A percentile compares a stretch with the other conserved stretches of the same genome.
These are phyloP conservation scores for Lippia alba DNA, from an alignment of 305 asterid species.

Conservation along the genomic window DNA sequence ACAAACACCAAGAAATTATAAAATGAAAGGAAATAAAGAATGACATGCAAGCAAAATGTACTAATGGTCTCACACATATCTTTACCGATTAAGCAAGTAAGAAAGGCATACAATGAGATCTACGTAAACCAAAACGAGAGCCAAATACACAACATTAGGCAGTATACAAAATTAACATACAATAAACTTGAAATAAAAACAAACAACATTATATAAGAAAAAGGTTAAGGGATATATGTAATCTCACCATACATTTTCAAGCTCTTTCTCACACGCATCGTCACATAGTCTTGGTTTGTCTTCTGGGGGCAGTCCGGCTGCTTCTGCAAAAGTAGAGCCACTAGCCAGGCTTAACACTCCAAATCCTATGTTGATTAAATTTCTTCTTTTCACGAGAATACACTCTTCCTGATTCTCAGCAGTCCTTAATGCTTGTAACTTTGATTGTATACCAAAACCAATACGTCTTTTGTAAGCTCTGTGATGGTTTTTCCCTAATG, in stretches of 20 bases:
- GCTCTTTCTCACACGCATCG: constrained; percentile 84
- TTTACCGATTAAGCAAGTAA: no score
- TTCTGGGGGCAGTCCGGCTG: constrained; percentile 95
- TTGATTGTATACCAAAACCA: constrained; percentile 33
- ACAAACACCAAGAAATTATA: no score
- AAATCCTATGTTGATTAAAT: constrained; percentile 50
- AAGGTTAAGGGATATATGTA: constrained; percentile 50
- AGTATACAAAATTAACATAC: not conserved
- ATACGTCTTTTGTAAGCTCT: constrained; percentile 25
- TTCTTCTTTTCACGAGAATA: constrained; percentile 59
- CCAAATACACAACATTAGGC: no score
- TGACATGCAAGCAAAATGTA: no score
- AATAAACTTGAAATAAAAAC: constrained; percentile 6
- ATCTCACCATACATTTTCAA: constrained; percentile 98
- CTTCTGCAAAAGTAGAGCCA: constrained; percentile 51
- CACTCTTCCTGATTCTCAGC: constrained; percentile 32
- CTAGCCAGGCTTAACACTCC: constrained; percentile 54
- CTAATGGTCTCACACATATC: no score
- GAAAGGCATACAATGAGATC: no score
- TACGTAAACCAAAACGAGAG: no score
- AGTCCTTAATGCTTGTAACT: constrained; percentile 35
- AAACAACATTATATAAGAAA: not conserved
- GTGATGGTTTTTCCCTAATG: constrained; percentile 43
- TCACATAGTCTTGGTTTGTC: constrained; percentile 88
- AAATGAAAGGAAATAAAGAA: no score